Evolutionary conservation across 1,284 basidiomycete species (phyloP), one percentile per base, ranked within the genome.

Genomic region (Cutaneotrichosporon spelunceum): DNA sequence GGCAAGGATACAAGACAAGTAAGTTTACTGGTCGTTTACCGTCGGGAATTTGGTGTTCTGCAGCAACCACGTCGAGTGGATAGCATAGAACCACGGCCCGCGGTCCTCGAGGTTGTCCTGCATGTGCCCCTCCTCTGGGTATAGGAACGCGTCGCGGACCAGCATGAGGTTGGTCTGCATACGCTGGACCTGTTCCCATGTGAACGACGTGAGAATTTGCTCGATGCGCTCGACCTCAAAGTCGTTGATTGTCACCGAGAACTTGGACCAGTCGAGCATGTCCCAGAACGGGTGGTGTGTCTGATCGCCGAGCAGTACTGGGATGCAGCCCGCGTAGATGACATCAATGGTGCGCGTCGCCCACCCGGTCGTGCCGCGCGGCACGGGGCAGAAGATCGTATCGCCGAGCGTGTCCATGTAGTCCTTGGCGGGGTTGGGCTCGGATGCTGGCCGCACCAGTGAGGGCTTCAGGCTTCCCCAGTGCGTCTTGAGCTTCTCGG

Each of bases 251-350:
- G 62, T 60, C 26, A 79, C 65, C 11, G 72, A 72, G 59, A 79
- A 73, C 53, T 71, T 71, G 29, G 70, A 68, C 69, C 77, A 79
- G 64, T 79, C 77, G 60, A 79, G 68, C 57, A 78, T 65, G 61
- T 76, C 72, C 63, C 73, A 76, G 66, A 76, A 79, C 9, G 76
- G 73, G 61, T 72, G 70, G 56, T 76, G 70, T 27, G 57, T 58
- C 36, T 70, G 68, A 60, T 78, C 74, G 52, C 71, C 72, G 33
- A 80, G 61, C 27, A 79, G 68, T 16, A 78, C 77, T 13, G 79
- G 78, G 49, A 80, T 79, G 63, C 79, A 80, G 34, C 79, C 79
- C 54, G 75, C 73, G 60, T 76, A 79, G 52, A 79, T 72, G 21
- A 72, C 74, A 53, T 79, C 78, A 47, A 68, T 70, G 1, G 71